phyloP scores from a whole-genome alignment of 2,329 filamentous ascomycete genomes.

The Exophiala sp. region DNA sequence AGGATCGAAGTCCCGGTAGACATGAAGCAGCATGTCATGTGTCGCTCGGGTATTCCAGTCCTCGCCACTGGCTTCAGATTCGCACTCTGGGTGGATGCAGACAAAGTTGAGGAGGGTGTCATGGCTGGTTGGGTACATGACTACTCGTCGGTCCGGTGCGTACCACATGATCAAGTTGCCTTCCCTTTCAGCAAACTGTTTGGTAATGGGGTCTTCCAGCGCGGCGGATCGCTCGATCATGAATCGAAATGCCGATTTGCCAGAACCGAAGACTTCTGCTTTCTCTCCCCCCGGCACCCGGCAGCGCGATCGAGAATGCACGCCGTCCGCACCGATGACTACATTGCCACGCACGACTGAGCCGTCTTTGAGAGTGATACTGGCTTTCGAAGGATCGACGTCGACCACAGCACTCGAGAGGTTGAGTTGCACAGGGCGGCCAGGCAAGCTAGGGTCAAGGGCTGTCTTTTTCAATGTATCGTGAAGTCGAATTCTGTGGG shows the following conservation, averaged over 20 bases:
- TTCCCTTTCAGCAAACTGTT: constrained; percentile 34
- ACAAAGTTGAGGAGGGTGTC: constrained; percentile 24
- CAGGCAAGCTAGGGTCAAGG: constrained; percentile 34
- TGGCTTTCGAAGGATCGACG: constrained; percentile 26
- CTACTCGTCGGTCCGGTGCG: constrained; percentile 30
- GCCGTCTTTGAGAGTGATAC: constrained; percentile 44
- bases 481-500: constrained; percentile 51
- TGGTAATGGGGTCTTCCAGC: constrained; percentile 37
- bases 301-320: constrained; percentile 36
- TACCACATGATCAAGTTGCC: constrained; percentile 44
- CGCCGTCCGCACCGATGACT: constrained; percentile 52
- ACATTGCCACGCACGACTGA: constrained; percentile 44
- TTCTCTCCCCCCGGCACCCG: constrained; percentile 30
- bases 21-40: constrained; percentile 7
- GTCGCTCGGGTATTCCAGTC: constrained; percentile 16
- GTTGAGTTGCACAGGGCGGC: constrained; percentile 36
- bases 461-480: constrained; percentile 47
- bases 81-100: constrained; percentile 21
- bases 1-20: constrained; percentile 14
- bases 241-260: constrained; percentile 35
- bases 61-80: constrained; percentile 39
- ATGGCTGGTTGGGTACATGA: constrained; percentile 31
- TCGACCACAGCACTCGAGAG: constrained; percentile 40
- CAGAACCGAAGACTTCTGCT: constrained; percentile 40
- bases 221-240: constrained; percentile 31